These are phyloP conservation scores for Backusella macrospora DNA, from an alignment of 192 early-diverging fungal species.

Conservation along the genomic window DNA sequence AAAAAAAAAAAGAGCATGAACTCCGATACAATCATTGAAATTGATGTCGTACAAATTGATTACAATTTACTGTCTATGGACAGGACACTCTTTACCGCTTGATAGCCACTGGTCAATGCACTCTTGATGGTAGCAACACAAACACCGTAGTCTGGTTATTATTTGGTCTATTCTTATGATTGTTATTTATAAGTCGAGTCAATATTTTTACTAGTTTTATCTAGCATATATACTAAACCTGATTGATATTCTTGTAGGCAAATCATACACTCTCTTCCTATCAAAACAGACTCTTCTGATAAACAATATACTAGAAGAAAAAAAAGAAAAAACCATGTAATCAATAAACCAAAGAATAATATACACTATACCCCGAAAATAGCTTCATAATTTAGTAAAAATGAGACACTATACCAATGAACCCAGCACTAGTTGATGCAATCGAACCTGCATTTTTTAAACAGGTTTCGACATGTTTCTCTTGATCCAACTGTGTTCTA, in stretches of 20 bases:
- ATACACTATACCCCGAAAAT: not conserved
- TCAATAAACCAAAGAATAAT: not conserved
- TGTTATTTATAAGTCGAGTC: not conserved
- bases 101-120: constrained; percentile 85
- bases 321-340: not conserved
- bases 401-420: constrained; percentile 32
- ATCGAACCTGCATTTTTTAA: constrained; percentile 37
- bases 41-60: not conserved
- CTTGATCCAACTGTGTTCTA: constrained; percentile 51
- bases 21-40: not conserved
- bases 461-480: constrained; percentile 67
- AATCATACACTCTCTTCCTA: constrained; percentile 86
- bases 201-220: not conserved
- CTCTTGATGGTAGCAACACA: constrained; percentile 84
- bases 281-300: constrained; percentile 55
- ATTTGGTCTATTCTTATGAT: constrained; percentile 52
- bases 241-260: constrained; percentile 90
- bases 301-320: constrained; percentile 56
- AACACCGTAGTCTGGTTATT: constrained; percentile 83
- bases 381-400: not conserved
- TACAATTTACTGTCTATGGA: constrained; percentile 63
- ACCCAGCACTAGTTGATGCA: constrained; percentile 25
- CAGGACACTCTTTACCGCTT: constrained; percentile 73
- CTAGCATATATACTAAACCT: constrained; percentile 38
- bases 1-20: not conserved